A percentile compares a stretch with the other conserved stretches of the same genome.
Conservation (phyloP, 495 filamentous ascomycete species). For the Cercophora newfieldiana region DNA sequence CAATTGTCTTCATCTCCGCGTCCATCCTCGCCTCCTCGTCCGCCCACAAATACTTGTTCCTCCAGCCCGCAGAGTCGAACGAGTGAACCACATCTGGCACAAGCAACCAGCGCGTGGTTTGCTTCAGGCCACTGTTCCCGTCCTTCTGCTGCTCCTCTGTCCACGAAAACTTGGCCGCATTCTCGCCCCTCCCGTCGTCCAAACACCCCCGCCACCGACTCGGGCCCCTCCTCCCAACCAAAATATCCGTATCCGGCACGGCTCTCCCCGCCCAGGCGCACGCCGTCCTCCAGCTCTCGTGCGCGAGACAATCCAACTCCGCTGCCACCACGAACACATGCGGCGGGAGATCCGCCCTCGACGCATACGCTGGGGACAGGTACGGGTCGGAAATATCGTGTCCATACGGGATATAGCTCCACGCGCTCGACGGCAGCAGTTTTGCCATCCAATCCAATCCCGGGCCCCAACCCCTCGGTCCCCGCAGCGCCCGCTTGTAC, state of each 20-base stretch:
- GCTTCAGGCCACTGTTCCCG: slow-evolving; percentile 18
- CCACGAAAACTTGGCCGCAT: slow-evolving; percentile 35
- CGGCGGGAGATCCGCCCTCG: slow-evolving; percentile 33
- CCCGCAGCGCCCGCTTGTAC: slow-evolving; percentile 33
- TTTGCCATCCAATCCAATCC: slow-evolving; percentile 31
- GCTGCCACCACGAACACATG: slow-evolving; percentile 51
- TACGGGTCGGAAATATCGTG: slow-evolving; percentile 30
- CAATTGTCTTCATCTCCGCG: slow-evolving; percentile 38
- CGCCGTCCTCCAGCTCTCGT: slow-evolving; percentile 39
- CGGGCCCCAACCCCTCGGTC: slow-evolving; percentile 29
- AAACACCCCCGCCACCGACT: slow-evolving; percentile 27
- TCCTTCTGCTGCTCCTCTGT: slow-evolving; percentile 22
- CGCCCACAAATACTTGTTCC: slow-evolving; percentile 26
- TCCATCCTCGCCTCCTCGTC: slow-evolving; percentile 33
- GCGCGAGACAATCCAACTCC: slow-evolving; percentile 49
- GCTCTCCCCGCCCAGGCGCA: slow-evolving; percentile 28
- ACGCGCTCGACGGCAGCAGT: slow-evolving; percentile 30
- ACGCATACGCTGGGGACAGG: slow-evolving; percentile 35
- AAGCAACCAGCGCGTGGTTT: slow-evolving; percentile 38
- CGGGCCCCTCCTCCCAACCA: slow-evolving; percentile 27
- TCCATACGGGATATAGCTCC: slow-evolving; percentile 39
- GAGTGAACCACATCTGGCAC: slow-evolving; percentile 43
- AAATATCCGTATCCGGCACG: slow-evolving; percentile 27
- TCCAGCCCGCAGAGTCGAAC: slow-evolving; percentile 33
- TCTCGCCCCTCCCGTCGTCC: slow-evolving; percentile 25